Base-by-base conservation (phyloP, 2,329 filamentous ascomycete genomes). In the Monosporascus sp. region DNA sequence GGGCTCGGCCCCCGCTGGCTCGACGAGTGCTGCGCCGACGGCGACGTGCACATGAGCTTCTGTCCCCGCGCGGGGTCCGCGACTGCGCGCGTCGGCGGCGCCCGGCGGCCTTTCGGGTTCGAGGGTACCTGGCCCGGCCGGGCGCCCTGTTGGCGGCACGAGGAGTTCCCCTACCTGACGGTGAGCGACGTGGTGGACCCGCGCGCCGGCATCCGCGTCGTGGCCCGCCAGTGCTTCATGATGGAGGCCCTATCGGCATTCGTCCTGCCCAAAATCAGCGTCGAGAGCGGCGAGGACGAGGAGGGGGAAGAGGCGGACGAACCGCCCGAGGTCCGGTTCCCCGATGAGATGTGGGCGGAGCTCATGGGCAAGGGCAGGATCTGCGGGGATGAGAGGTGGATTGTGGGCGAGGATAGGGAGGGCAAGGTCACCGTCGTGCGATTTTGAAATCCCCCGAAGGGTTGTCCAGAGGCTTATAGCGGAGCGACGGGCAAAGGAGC, bases 381-480 rank as follows among this genome's bases (percentile, higher is more conserved):
- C 17, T 76, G 69, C 37, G 84, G 82, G 1, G 80, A 84, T 55
- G 83, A 86, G 65, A 68, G 80, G 51, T 86, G 82, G 75, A 51
- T 86, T n/a, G 66, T 86, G 11, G 83, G 84, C 0, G 79, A 86
- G 68, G 82, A 82, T 61, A 57, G 59, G 1, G 63, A 71, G 8
- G 73, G 78, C 35, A 72, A 75, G 55, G 64, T 86, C 46, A 79
- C 80, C 1, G 68, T 86, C 52, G 68, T 79, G 54, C 66, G 75
- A 51, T 86, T 86, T 55, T 77, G 60, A 69, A 50, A 15, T 41
- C 7, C 17, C 38, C 7, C 38, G 17, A 7, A n/a, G 17, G 17
- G 7, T 41, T 20, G 31, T 35, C 31, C 9, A 35, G n/a, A 5
- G 31, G 4, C 2, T 31, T 35, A 35, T 35, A 35, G 31, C 9